A percentile compares a stretch with the other conserved stretches of the same genome.
These are phyloP conservation scores for Striga hermonthica DNA, from an alignment of 305 asterid species.

Conservation along the genomic window DNA sequence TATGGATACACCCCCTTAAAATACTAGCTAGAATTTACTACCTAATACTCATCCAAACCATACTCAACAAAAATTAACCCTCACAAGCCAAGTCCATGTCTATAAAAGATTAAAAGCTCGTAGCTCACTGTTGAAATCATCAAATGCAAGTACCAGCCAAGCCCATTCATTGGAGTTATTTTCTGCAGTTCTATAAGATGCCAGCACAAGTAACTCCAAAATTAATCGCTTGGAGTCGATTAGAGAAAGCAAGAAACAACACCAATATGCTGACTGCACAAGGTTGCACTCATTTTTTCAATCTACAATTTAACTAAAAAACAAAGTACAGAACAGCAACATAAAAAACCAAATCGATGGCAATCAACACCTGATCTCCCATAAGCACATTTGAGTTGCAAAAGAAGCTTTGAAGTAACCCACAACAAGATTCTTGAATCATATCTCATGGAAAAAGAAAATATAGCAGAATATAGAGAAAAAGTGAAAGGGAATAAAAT, in stretches of 20 bases:
- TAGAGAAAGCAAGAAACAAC: neutral
- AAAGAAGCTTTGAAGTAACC: constrained; percentile 14
- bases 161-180: too few relatives aligned
- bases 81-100: too few relatives aligned
- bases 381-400: constrained; percentile 14
- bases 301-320: constrained; percentile 9
- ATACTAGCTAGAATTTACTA: too few relatives aligned
- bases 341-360: constrained; percentile 24
- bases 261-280: constrained; percentile 21
- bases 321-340: constrained; percentile 25
- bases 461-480: neutral
- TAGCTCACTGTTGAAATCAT: too few relatives aligned
- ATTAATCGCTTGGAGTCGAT: neutral
- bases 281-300: constrained; percentile 1
- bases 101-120: too few relatives aligned
- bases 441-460: constrained; percentile 5
- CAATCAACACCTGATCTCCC: constrained; percentile 25
- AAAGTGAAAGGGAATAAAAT: too few relatives aligned
- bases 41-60: too few relatives aligned
- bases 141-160: too few relatives aligned
- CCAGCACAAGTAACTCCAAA: neutral
- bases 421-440: constrained; percentile 27
- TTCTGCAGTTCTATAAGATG: too few relatives aligned
- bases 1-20: too few relatives aligned
- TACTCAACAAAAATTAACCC: too few relatives aligned